phyloP scores from a whole-genome alignment of 805 yeast species.

The Saturnispora hagleri region DNA sequence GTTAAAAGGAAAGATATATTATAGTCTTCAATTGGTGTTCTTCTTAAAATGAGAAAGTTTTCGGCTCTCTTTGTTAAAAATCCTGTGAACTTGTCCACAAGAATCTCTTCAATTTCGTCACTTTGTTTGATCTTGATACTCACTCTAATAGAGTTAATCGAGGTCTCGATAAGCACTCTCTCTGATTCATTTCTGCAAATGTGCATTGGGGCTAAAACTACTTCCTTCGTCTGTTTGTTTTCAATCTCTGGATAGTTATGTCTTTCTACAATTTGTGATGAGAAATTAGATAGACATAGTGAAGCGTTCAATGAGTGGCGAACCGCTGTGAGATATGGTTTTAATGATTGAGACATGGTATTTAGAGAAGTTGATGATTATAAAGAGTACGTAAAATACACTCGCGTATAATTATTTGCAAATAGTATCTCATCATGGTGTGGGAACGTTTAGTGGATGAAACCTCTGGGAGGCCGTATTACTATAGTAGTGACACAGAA shows the following conservation, averaged over 20 bases:
- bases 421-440: conserved; percentile 10
- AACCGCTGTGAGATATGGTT: conserved; percentile 91
- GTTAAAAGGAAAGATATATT: conserved; percentile 91
- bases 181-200: conserved; percentile 92
- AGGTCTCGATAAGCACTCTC: conserved; percentile 84
- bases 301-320: conserved; percentile 91
- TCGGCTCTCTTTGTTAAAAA: conserved; percentile 95
- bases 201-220: conserved; percentile 78
- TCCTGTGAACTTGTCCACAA: conserved; percentile 90
- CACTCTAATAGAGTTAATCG: conserved; percentile 85
- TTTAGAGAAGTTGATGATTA: neutral
- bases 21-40: conserved; percentile 84
- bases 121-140: conserved; percentile 93
- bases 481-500: conserved; percentile 54
- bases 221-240: conserved; percentile 72
- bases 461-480: conserved; percentile 56
- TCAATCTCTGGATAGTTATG: conserved; percentile 97
- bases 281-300: conserved; percentile 82
- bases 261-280: conserved; percentile 92
- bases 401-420: neutral
- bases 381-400: neutral
- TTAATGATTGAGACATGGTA: conserved; percentile 80
- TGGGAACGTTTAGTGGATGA: conserved; percentile 65
- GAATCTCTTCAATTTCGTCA: conserved; percentile 90
- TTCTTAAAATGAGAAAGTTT: conserved; percentile 81